These are phyloP conservation scores for Phytophthora brassicae DNA, from an alignment of 352 stramenopile genomes.

Conservation along the genomic window DNA sequence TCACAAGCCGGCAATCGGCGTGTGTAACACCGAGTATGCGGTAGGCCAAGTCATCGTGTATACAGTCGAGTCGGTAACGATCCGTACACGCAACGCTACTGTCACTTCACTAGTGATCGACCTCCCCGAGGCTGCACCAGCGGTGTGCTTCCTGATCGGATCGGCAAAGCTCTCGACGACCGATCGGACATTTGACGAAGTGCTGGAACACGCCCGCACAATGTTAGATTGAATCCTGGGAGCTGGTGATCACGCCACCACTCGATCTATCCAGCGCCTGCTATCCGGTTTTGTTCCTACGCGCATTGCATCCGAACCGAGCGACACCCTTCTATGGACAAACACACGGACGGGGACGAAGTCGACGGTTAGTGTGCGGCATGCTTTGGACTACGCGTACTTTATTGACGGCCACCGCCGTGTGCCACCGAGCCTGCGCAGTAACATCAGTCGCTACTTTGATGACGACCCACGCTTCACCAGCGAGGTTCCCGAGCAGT, in stretches of 20 bases:
- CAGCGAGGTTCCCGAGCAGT: no score
- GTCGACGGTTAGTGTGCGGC: not conserved
- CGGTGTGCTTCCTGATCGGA: conserved; percentile 6
- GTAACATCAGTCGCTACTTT: not conserved
- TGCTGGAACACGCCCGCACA: not conserved
- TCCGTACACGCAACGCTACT: not conserved
- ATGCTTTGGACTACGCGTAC: conserved; percentile 6
- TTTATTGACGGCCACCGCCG: conserved; percentile 1
- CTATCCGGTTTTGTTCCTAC: not conserved
- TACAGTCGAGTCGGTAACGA: not conserved
- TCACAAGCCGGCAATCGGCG: not conserved
- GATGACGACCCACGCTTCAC: conserved; percentile 3
- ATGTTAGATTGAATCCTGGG: conserved; percentile 8
- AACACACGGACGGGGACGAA: not conserved
- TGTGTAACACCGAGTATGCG: not conserved
- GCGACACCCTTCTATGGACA: conserved; percentile 2
- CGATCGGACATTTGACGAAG: not conserved
- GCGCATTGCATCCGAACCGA: not conserved
- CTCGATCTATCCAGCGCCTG: conserved; percentile 1
- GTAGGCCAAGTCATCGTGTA: not conserved
- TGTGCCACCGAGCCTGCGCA: not conserved
- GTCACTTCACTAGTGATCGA: not conserved
- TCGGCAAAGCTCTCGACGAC: not conserved
- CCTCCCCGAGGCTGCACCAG: not conserved
- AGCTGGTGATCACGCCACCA: not conserved